Conservation (phyloP, 2,329 filamentous ascomycete species). For the Ophiocordyceps sinensis region DNA sequence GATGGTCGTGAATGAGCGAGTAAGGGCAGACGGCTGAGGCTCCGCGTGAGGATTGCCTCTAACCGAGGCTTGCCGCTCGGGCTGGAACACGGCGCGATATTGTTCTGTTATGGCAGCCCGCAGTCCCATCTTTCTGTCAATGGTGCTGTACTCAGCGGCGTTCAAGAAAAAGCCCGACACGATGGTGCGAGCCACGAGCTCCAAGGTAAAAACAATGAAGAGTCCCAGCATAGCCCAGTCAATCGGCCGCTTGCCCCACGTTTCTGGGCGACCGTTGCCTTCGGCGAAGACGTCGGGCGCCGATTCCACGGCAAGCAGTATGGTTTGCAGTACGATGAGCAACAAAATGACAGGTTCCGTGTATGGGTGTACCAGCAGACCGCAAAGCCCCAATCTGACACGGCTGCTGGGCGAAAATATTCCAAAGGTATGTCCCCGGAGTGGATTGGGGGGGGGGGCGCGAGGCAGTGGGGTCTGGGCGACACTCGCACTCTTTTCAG, state of each 20-base stretch:
- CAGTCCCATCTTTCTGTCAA: slow-evolving; percentile 63
- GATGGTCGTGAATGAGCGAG: slow-evolving; percentile 69
- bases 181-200: slow-evolving; percentile 68
- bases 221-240: slow-evolving; percentile 72
- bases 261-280: slow-evolving; percentile 41
- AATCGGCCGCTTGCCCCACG: slow-evolving; percentile 54
- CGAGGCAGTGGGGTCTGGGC: slow-evolving; percentile 5
- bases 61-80: slow-evolving; percentile 57
- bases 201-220: slow-evolving; percentile 81
- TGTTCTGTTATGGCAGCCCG: slow-evolving; percentile 62
- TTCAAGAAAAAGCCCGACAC: slow-evolving; percentile 92
- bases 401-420: slow-evolving; percentile 69
- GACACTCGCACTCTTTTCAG: slow-evolving; percentile 27
- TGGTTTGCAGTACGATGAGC: slow-evolving; percentile 74
- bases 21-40: slow-evolving; percentile 47
- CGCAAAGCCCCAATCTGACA: slow-evolving; percentile 61
- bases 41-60: slow-evolving; percentile 33
- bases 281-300: slow-evolving; percentile 53
- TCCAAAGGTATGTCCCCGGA: slow-evolving; percentile 75
- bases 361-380: slow-evolving; percentile 71
- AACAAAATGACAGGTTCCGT: slow-evolving; percentile 78
- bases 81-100: slow-evolving; percentile 66
- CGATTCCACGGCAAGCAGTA: slow-evolving; percentile 78
- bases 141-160: slow-evolving; percentile 79
- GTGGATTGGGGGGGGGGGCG: slow-evolving; percentile 43